Percentiles rank a stretch among this genome's conserved stretches.
Conservation (phyloP, 371 early-diverging fungal genomes). For the Mucor saturninus region DNA sequence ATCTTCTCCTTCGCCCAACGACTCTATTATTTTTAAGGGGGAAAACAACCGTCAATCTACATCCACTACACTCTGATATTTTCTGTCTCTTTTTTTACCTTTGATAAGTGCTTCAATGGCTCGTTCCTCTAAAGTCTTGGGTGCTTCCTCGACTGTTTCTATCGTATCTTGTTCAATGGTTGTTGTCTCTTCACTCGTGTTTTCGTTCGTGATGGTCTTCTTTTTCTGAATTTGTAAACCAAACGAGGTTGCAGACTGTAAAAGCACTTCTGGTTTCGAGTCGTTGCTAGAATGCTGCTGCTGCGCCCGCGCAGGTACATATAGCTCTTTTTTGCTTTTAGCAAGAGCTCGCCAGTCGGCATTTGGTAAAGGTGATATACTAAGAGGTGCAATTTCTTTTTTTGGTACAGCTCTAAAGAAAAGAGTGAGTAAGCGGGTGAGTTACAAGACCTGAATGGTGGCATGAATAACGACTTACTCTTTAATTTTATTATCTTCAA, state of each 20-base stretch:
- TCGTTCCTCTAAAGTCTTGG: conserved; percentile 59
- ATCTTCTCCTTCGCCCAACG: conserved; percentile 46
- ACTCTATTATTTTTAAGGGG: conserved; percentile 29
- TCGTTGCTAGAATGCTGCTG: conserved; percentile 18
- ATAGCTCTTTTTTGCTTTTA: conserved; percentile 47
- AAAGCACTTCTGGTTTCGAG: conserved; percentile 18
- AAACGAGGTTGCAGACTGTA: conserved; percentile 13
- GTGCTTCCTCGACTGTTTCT: conserved; percentile 11
- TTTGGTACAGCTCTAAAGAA: conserved; percentile 45
- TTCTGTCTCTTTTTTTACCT: conserved; percentile 24
- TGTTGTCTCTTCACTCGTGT: conserved; percentile 5
- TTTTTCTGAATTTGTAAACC: conserved; percentile 46
- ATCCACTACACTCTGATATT: not conserved
- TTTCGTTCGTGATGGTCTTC: conserved; percentile 6
- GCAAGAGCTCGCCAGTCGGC: conserved; percentile 54
- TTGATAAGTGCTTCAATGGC: conserved; percentile 63
- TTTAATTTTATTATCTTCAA: conserved; percentile 59
- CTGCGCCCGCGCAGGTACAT: conserved; percentile 39
- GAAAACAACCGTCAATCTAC: not conserved
- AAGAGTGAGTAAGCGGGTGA: not conserved
- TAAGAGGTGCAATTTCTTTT: conserved; percentile 42
- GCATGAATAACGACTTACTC: conserved; percentile 38
- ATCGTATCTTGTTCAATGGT: conserved; percentile 12
- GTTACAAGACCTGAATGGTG: not conserved
- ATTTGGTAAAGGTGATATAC: conserved; percentile 55